phyloP scores from a whole-genome alignment of 148 eudicot genomes.

The Mesembryanthemum crystallinum region DNA sequence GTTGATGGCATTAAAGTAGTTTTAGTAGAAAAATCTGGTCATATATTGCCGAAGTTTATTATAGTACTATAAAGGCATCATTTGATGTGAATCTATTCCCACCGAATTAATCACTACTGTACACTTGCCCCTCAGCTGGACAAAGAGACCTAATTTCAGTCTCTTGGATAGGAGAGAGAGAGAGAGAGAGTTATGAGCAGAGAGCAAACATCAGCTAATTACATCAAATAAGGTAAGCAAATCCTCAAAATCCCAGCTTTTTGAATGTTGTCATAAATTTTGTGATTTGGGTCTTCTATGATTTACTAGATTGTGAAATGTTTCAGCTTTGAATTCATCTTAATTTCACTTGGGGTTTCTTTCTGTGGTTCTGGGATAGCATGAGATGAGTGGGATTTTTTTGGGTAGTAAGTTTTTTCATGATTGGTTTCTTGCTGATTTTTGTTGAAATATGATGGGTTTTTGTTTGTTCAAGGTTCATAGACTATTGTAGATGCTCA shows the following conservation, averaged over 20 bases:
- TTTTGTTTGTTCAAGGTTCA: not conserved
- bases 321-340: not conserved
- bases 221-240: constrained; percentile 1
- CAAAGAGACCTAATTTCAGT: not conserved
- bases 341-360: too few relatives aligned
- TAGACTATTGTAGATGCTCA: not conserved
- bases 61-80: not conserved
- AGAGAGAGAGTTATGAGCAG: not conserved
- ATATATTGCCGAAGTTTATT: not conserved
- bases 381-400: not conserved
- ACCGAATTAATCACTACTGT: not conserved
- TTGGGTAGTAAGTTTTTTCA: not conserved
- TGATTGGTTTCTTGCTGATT: not conserved
- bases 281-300: not conserved
- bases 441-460: constrained; percentile 4
- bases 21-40: not conserved
- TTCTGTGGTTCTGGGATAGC: not conserved
- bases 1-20: constrained; percentile 10
- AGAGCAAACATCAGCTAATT: not conserved
- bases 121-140: constrained; percentile 9
- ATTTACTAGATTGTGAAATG: not conserved
- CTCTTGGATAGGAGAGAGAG: not conserved
- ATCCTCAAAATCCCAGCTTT: not conserved
- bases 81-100: not conserved
- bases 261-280: not conserved